Percentiles rank a stretch among this genome's conserved stretches.
These are phyloP conservation scores for Cicer judaicum DNA, from an alignment of 306 rosid species.

Conservation along the genomic window DNA sequence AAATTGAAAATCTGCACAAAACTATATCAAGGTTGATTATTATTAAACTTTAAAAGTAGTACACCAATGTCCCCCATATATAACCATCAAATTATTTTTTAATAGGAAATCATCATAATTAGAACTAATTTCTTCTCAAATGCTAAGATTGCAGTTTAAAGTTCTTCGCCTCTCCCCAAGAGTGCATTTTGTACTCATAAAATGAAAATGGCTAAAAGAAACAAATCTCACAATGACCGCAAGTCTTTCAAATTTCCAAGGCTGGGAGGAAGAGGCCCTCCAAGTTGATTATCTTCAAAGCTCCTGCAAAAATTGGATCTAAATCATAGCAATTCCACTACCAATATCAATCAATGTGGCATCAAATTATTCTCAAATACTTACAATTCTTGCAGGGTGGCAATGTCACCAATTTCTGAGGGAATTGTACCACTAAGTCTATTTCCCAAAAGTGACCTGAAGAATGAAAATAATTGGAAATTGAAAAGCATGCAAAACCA, in stretches of 20 bases:
- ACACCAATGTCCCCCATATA: no score
- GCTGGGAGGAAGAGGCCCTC: constrained; percentile 65
- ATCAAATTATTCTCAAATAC: constrained; percentile 37
- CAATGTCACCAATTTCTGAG: constrained; percentile 57
- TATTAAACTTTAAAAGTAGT: no score
- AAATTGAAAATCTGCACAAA: background rate
- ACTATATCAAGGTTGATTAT: background rate
- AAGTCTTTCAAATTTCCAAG: constrained; percentile 65
- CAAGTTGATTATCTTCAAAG: constrained; percentile 62
- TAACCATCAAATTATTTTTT: no score
- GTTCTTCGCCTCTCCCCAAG: no score
- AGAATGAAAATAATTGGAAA: constrained; percentile 25
- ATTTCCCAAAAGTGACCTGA: constrained; percentile 72
- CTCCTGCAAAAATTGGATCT: constrained; percentile 51
- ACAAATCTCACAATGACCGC: constrained; percentile 56
- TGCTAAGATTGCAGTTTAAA: no score
- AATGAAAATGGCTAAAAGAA: background rate
- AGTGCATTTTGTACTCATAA: no score
- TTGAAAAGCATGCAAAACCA: background rate
- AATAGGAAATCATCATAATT: no score
- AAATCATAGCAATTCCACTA: constrained; percentile 13
- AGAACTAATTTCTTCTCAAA: no score
- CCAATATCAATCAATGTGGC: constrained; percentile 1
- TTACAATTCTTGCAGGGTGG: constrained; percentile 60
- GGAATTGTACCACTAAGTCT: constrained; percentile 69